phyloP scores from a whole-genome alignment of 129 eudicot species.

The Tagetes erecta region DNA sequence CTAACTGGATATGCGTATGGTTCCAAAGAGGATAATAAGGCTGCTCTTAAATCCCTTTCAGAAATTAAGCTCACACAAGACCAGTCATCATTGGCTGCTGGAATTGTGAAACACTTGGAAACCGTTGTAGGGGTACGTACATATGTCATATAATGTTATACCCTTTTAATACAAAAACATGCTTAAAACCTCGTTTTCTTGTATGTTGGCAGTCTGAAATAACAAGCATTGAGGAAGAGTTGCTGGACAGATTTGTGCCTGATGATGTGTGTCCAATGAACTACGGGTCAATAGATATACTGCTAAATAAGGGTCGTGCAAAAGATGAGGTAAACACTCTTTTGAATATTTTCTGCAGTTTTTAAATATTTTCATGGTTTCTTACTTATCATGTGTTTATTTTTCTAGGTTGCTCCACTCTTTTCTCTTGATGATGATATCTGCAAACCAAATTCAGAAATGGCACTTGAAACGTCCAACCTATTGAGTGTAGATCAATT shows the following conservation, averaged over 20 bases:
- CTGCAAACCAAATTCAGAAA: too few species aligned
- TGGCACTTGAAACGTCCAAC: too few species aligned
- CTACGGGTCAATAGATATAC: constrained; percentile 33
- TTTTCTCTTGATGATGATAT: constrained; percentile 47
- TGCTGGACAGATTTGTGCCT: constrained; percentile 65
- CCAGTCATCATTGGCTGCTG: constrained; percentile 63
- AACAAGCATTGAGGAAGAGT: constrained; percentile 47
- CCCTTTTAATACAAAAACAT: not conserved
- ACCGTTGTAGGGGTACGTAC: constrained; percentile 57
- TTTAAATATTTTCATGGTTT: not conserved
- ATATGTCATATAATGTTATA: constrained; percentile 9
- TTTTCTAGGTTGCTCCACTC: constrained; percentile 47
- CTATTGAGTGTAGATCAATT: too few species aligned
- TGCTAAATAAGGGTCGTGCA: constrained; percentile 31
- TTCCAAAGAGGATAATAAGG: constrained; percentile 66
- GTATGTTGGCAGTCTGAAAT: constrained; percentile 47
- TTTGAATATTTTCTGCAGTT: not conserved
- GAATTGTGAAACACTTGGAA: constrained; percentile 48
- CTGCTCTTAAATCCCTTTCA: constrained; percentile 58
- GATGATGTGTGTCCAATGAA: constrained; percentile 69
- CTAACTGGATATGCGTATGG: constrained; percentile 40
- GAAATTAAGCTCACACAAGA: constrained; percentile 42
- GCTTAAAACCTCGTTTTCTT: not conserved
- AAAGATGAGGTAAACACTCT: constrained; percentile 42
- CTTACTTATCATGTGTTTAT: not conserved